Evolutionary conservation across 306 rosid genomes (phyloP).

Genomic region (Cicer bijugum): DNA sequence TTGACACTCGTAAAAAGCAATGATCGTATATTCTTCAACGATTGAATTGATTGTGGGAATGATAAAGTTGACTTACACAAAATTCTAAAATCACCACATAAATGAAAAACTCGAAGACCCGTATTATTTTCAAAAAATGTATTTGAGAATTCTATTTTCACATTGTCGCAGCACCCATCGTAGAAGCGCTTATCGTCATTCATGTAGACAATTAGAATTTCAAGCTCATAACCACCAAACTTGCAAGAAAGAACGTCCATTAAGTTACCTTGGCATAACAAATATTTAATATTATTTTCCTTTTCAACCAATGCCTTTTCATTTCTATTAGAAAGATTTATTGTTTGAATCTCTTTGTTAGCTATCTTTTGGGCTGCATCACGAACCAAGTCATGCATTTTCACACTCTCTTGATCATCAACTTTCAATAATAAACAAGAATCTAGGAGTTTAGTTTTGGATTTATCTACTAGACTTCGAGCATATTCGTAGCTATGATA

Average conservation of each 20-base stretch:
- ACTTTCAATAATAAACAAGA: background rate
- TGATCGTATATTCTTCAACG: background rate
- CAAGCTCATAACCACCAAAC: conserved; percentile 5
- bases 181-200: too few species aligned
- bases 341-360: background rate
- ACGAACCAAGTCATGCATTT: background rate
- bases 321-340: background rate
- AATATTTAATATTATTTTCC: background rate
- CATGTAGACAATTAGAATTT: background rate
- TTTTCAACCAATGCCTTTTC: background rate
- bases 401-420: background rate
- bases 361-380: background rate
- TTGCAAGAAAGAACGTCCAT: background rate
- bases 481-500: background rate
- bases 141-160: background rate
- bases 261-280: background rate
- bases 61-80: too few species aligned
- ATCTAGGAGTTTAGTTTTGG: background rate
- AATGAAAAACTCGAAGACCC: background rate
- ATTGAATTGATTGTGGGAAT: background rate
- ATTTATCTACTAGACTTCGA: background rate
- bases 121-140: background rate
- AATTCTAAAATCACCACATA: background rate
- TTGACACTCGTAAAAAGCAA: fast-evolving
- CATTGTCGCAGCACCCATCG: fast-evolving